Base-by-base conservation (phyloP, 768 basidiomycete genomes). In the Boletus fagicola region DNA sequence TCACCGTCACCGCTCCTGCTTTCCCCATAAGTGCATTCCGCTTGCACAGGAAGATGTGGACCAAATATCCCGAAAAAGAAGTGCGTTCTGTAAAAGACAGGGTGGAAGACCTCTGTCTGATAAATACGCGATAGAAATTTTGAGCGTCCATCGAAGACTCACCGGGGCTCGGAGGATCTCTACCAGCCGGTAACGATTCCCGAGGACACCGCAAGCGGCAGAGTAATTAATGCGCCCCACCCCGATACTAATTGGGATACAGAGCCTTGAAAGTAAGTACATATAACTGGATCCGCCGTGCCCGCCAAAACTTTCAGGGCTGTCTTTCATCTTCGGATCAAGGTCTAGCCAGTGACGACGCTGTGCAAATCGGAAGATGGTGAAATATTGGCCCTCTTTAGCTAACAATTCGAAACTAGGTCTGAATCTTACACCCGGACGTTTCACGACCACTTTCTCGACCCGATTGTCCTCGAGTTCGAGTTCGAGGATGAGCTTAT, bases 111-210 rank as follows among this genome's bases (percentile, higher is more conserved):
- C 40, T 22, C 7, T 1, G 16, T 48, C 15, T 57, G 60, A 66
- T 66, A 65, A 51, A 67, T 67, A 16, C 22, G 43, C 49, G 48
- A 56, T 58, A 47, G 54, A 54, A 57, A 46, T 54, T 60, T 54
- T 31, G 57, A 57, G 30, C 57, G 59, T 50, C 46, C 54, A 52
- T 60, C 52, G 67, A 68, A 68, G 66, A 47, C n/a, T n/a, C 16
- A 3, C 16, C 36, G 36, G 30, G 30, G 10, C 48, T 40, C 49
- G 56, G 56, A 56, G 63, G 63, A 66, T 66, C 67, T 63, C 57
- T 18, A 38, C 46, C 38, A 50, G 8, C 50, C 39, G 40, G 56
- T n/a, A 47, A 51, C 53, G 38, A 53, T 47, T 18, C 55, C 63
- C 66, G 65, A 62, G 60, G 64, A 63, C 58, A 35, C 50, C 66